These are phyloP conservation scores for Ceriops tagal DNA, from an alignment of 345 rosid species.

Conservation along the genomic window DNA sequence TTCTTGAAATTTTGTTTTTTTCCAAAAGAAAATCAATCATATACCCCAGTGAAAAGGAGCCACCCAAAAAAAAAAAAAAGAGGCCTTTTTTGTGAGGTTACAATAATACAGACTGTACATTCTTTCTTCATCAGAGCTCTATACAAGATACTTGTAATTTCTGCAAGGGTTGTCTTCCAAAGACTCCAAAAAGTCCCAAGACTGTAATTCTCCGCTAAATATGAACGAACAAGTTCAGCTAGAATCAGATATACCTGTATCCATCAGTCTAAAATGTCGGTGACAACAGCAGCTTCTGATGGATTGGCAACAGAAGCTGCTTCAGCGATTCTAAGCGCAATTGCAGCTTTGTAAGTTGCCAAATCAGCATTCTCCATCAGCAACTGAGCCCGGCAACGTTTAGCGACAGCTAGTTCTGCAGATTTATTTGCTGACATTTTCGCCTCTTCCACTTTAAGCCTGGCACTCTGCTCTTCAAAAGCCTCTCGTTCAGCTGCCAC, in stretches of 20 bases:
- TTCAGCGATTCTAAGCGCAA: conserved; percentile 70
- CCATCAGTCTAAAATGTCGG: conserved; percentile 34
- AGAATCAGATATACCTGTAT: conserved; percentile 1
- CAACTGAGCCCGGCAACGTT: conserved; percentile 62
- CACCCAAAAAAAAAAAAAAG: too few species aligned
- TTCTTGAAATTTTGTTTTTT: neutral
- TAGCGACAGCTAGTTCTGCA: conserved; percentile 49
- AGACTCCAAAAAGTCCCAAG: conserved; percentile 16
- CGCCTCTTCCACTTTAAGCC: conserved; percentile 53
- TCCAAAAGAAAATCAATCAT: conserved; percentile 7
- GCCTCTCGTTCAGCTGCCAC: conserved; percentile 48
- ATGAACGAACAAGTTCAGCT: conserved; percentile 3
- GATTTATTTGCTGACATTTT: conserved; percentile 34
- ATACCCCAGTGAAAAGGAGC: conserved; percentile 13
- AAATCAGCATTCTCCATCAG: conserved; percentile 77
- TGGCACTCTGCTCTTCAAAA: conserved; percentile 39
- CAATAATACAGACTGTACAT: conserved; percentile 45
- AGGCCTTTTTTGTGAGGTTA: conserved; percentile 30
- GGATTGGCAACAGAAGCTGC: conserved; percentile 39
- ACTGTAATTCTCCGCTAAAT: conserved; percentile 13
- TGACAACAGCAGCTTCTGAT: conserved; percentile 21
- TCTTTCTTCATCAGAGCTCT: conserved; percentile 20
- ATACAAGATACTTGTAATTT: conserved; percentile 36
- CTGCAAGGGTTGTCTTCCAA: conserved; percentile 8
- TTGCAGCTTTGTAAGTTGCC: conserved; percentile 67